Evolutionary conservation across 306 rosid species (phyloP).

Genomic region (Canavalia ensiformis): DNA sequence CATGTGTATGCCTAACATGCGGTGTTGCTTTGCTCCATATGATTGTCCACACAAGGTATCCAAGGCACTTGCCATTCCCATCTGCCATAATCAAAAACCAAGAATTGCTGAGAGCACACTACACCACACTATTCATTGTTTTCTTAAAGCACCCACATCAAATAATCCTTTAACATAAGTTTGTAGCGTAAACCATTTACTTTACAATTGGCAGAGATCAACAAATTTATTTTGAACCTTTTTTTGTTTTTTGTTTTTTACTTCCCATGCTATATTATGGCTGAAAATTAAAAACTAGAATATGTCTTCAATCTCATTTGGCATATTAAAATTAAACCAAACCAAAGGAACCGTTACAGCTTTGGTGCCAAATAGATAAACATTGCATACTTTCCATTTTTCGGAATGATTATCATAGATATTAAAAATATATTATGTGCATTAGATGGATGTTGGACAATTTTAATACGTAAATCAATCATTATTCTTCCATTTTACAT

Average conservation of each 20-base stretch:
- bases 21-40: conserved; percentile 74
- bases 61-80: conserved; percentile 76
- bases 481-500: background rate
- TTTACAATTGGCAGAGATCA: background rate
- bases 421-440: no score
- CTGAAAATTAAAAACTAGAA: background rate
- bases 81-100: conserved; percentile 38
- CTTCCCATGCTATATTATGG: no score
- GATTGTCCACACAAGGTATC: conserved; percentile 81
- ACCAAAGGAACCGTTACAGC: background rate
- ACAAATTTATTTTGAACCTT: no score
- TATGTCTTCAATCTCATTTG: background rate
- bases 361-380: background rate
- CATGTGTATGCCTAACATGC: conserved; percentile 62
- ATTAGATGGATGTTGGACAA: no score
- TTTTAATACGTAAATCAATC: no score
- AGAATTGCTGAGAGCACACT: background rate
- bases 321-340: background rate
- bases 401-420: no score
- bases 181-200: background rate
- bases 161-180: background rate
- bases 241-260: no score
- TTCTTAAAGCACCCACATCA: background rate
- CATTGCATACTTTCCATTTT: background rate
- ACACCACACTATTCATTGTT: background rate